Percentiles rank a stretch among this genome's conserved stretches.
These are phyloP conservation scores for Fusarium kyushuense DNA, from an alignment of 2,329 filamentous ascomycete genomes.

Conservation along the genomic window DNA sequence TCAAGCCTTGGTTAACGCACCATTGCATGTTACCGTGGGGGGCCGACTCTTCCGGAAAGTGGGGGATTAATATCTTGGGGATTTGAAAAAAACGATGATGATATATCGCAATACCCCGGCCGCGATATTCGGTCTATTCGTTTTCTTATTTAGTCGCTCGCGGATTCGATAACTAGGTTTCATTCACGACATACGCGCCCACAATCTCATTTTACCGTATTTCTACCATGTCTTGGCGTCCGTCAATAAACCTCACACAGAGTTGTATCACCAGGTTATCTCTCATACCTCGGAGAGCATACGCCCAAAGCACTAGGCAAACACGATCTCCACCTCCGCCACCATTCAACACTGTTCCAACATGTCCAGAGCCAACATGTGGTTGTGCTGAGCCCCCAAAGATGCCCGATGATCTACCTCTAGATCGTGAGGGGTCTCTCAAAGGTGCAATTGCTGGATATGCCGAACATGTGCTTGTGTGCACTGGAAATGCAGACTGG, in stretches of 20 bases:
- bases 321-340: slow-evolving; percentile 40
- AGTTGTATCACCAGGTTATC: slow-evolving; percentile 23
- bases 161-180: not conserved
- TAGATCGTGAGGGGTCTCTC: slow-evolving; percentile 77
- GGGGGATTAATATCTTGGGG: slow-evolving; percentile 26
- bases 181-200: not conserved
- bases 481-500: slow-evolving; percentile 86
- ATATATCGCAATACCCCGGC: slow-evolving; percentile 27
- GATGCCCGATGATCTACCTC: slow-evolving; percentile 75
- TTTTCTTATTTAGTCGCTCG: not conserved
- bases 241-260: slow-evolving; percentile 28
- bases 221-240: slow-evolving; percentile 34
- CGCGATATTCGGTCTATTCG: slow-evolving; percentile 27
- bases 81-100: slow-evolving; percentile 29
- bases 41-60: slow-evolving; percentile 41
- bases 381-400: slow-evolving; percentile 74
- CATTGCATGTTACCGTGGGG: slow-evolving; percentile 35
- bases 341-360: slow-evolving; percentile 59
- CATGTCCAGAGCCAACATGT: slow-evolving; percentile 83
- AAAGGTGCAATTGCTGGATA: slow-evolving; percentile 84
- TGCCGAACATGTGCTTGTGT: slow-evolving; percentile 84
- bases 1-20: not conserved
- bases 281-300: slow-evolving; percentile 19
- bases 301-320: slow-evolving; percentile 34
- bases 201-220: not conserved